Percentiles rank a stretch among this genome's conserved stretches.
Conservation (phyloP, 495 filamentous ascomycete genomes). For the Aspergillus incahuasiensis region DNA sequence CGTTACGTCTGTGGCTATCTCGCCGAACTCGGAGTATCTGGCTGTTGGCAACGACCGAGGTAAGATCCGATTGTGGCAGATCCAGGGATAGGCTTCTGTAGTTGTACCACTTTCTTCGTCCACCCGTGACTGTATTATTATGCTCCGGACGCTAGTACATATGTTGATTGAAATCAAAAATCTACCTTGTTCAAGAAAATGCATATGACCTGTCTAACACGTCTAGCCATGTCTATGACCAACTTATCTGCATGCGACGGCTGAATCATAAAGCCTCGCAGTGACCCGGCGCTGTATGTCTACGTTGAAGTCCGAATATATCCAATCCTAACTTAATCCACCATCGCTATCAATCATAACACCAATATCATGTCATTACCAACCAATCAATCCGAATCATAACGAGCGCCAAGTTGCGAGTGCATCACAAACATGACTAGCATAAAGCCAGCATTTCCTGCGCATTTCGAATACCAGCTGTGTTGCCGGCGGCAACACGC, state of each 20-base stretch:
- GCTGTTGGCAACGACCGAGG: constrained; percentile 85
- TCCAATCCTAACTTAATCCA: background rate
- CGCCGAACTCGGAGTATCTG: constrained; percentile 62
- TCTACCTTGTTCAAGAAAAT: background rate
- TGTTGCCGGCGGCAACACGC: constrained; percentile 71
- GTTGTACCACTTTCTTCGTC: background rate
- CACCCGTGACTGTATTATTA: background rate
- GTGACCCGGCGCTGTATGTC: background rate
- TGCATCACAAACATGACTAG: constrained; percentile 16
- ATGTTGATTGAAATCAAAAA: background rate
- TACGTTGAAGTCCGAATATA: background rate
- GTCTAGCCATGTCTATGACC: background rate
- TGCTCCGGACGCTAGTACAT: background rate
- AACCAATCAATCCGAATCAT: background rate
- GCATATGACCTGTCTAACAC: background rate
- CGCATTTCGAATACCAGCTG: constrained; percentile 71
- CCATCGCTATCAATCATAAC: constrained; percentile 3
- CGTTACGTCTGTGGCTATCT: constrained; percentile 74
- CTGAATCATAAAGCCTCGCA: constrained; percentile 1
- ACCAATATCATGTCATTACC: background rate
- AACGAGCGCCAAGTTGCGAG: background rate
- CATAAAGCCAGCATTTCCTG: constrained; percentile 46
- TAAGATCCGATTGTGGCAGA: constrained; percentile 82
- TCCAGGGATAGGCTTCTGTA: constrained; percentile 40
- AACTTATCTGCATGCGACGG: background rate